phyloP scores from a whole-genome alignment of 495 filamentous ascomycete species.

The Neurospora sp. region DNA sequence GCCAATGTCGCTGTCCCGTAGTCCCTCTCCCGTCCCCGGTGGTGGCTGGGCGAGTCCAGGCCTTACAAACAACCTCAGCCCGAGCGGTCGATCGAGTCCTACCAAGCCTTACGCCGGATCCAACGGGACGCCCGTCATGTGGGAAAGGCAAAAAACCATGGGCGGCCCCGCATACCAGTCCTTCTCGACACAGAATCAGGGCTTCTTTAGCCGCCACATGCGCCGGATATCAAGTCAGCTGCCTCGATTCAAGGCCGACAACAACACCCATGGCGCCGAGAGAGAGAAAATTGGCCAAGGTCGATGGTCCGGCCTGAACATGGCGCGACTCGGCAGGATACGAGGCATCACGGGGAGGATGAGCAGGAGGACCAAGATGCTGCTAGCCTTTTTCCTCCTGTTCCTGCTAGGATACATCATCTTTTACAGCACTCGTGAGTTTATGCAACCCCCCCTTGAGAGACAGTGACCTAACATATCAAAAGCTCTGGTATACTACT shows the following conservation, averaged over 20 bases:
- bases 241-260: constrained; percentile 50
- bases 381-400: constrained; percentile 45
- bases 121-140: constrained; percentile 55
- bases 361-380: constrained; percentile 44
- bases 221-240: constrained; percentile 62
- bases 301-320: constrained; percentile 24
- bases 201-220: constrained; percentile 74
- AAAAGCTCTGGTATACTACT: constrained; percentile 37
- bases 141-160: constrained; percentile 66
- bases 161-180: constrained; percentile 63
- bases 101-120: constrained; percentile 36
- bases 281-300: constrained; percentile 63
- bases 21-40: constrained; percentile 68
- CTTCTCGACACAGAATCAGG: constrained; percentile 67
- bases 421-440: constrained; percentile 62
- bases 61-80: constrained; percentile 43
- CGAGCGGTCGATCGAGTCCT: constrained; percentile 61
- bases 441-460: constrained; percentile 1
- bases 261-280: constrained; percentile 45
- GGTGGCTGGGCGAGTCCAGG: constrained; percentile 85
- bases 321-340: constrained; percentile 31
- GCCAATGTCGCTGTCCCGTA: constrained; percentile 74
- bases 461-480: constrained; percentile 1
- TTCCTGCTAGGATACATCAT: constrained; percentile 54
- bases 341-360: constrained; percentile 27